Conservation (phyloP, 2,329 filamentous ascomycete genomes). For the Penicillium sp. region DNA sequence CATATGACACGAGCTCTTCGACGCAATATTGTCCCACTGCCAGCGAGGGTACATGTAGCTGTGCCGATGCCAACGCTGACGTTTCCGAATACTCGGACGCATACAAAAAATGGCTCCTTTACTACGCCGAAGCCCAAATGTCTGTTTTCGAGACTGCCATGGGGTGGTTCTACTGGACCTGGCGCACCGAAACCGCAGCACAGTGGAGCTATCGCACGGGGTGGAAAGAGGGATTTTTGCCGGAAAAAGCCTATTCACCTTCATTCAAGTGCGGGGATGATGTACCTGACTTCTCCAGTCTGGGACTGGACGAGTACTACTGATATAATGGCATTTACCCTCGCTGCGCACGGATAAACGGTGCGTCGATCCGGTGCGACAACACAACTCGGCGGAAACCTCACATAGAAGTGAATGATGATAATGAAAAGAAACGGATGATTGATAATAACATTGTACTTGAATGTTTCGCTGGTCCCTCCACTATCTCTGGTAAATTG, state of each 20-base stretch:
- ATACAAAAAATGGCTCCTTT: slow-evolving; percentile 83
- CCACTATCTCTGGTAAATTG: too few species aligned
- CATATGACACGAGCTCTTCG: slow-evolving; percentile 66
- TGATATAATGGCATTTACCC: slow-evolving; percentile 24
- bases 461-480: too few species aligned
- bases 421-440: background rate
- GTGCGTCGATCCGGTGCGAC: background rate
- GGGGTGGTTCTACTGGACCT: slow-evolving; percentile 99
- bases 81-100: slow-evolving; percentile 63
- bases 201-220: slow-evolving; percentile 72
- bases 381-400: background rate
- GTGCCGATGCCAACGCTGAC: slow-evolving; percentile 73
- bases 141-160: slow-evolving; percentile 85
- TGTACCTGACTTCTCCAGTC: slow-evolving; percentile 46
- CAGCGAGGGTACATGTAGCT: slow-evolving; percentile 66
- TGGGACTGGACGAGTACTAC: slow-evolving; percentile 47
- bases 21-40: slow-evolving; percentile 71
- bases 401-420: background rate
- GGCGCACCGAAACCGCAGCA: slow-evolving; percentile 80
- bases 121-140: slow-evolving; percentile 97
- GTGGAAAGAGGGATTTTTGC: slow-evolving; percentile 79
- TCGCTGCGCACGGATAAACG: background rate
- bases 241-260: slow-evolving; percentile 68
- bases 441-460: too few species aligned
- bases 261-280: slow-evolving; percentile 65